Evolutionary conservation across 2,329 filamentous ascomycete genomes (phyloP), one percentile per base, ranked within the genome.

Genomic region (Pestalotiopsis sp.): DNA sequence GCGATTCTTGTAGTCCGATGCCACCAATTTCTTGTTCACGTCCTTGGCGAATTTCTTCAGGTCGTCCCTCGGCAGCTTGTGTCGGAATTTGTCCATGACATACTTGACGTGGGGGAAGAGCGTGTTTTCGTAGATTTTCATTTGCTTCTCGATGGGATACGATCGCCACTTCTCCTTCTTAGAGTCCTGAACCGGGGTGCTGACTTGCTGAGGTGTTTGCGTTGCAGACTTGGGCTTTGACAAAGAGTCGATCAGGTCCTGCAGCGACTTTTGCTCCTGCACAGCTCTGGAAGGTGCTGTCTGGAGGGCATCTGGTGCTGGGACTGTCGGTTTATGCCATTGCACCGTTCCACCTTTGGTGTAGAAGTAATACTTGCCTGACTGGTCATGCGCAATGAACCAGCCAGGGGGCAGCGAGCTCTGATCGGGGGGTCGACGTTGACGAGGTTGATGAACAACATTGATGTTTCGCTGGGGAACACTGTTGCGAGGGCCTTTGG

Each of bases 101-200:
- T 94, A 87, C 79, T 94, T 95, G 73, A 98, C 91, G 68, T 94
- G 90, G 5, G 94, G 94, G 76, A 92, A 93, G 6, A 98, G 85
- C 94, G 94, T 97, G 77, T 95, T 95, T 80, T 98, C 95, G 75
- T 98, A 98, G 2, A 97, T 86, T 83, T 94, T 97, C 88, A 94
- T 97, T 81, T 96, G 93, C 81, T 98, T 98, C 72, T 98, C 95
- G 73, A 90, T 79, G 1, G 91, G 85, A 39, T 91, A 79, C 69
- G 86, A 87, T 67, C 89, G 87, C 92, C 92, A 94, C 77, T 91
- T 93, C 62, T 93, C 91, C 74, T 86, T 86, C 73, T 88, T 91
- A 5, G 85, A 85, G 79, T 91, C 87, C 60, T 85, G 85, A 4
- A 83, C 80, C 5, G 86, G 85, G 1, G 87, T 84, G 66, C 82